Evolutionary conservation across 495 filamentous ascomycete genomes (phyloP), one percentile per base, ranked within the genome.

Genomic region (Viridothelium virens): DNA sequence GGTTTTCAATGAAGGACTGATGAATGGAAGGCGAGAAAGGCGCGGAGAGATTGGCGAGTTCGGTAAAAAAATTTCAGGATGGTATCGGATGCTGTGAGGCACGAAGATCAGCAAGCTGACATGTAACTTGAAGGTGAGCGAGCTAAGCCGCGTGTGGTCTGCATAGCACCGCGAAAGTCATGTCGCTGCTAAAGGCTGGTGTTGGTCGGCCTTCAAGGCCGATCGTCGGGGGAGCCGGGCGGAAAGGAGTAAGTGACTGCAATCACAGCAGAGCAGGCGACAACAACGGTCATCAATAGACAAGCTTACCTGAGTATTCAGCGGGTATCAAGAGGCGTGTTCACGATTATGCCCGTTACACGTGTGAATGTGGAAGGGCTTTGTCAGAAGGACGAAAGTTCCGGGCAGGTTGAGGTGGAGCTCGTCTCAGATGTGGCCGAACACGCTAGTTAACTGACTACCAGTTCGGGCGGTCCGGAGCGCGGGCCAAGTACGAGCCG

Each of bases 351-450:
- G 18, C 18, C 12, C 11, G 16, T 53, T 0, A 25, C 25, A 25
- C 25, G 25, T 25, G 48, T 53, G 48, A 53, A 25, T 53, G 18
- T 6, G 53, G 11, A 31, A 36, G 31, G 33, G 53, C 48, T 25
- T 25, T 16, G 48, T 53, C 48, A 53, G 48, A 7, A 9, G 53
- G 31, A 31, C 53, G 31, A 36, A 31, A 33, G 31, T 10, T 11
- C 11, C 7, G 25, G 25, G 25, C 25, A 25, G 25, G 25, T 25
- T 25, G 18, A 59, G 53, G 53, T 59, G 53, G 53, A 59, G 53
- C 53, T 59, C 53, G 53, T 33, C 53, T 33, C 53, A 59, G 53
- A 59, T 34, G 33, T 4, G 53, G 31, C 18, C 33, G 41, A 59
- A 31, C 53, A 36, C 48, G 53, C 53, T 34, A 36, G 31, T 18